phyloP scores from a whole-genome alignment of 2,329 filamentous ascomycete species.

The Alternaria ventricosa region DNA sequence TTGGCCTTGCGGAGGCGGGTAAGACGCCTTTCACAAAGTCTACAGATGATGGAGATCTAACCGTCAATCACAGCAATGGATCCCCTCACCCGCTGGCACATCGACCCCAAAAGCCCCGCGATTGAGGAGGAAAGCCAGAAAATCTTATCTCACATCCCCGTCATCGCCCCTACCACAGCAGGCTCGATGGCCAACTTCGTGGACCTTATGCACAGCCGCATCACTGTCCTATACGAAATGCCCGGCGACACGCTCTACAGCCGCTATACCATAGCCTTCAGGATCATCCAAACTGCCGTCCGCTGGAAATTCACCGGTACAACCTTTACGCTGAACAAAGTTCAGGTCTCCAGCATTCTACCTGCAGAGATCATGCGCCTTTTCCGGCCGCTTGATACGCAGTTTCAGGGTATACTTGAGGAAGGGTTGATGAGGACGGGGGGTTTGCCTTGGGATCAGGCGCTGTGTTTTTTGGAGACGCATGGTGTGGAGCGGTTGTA shows the following conservation, averaged over 20 bases:
- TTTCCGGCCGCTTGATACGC: background rate
- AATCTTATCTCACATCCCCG: background rate
- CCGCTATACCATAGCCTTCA: background rate
- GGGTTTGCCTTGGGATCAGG: background rate
- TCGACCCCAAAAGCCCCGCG: background rate
- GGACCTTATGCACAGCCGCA: background rate
- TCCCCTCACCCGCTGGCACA: background rate
- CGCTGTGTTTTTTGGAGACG: background rate
- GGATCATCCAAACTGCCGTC: background rate
- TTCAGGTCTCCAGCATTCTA: background rate
- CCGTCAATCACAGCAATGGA: background rate
- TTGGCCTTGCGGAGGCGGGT: background rate
- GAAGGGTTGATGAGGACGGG: background rate
- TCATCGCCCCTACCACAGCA: background rate
- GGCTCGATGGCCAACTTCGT: background rate
- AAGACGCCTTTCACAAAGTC: background rate
- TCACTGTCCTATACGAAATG: background rate
- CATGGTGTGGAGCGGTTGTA: background rate
- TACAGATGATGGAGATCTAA: background rate
- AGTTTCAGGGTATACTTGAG: background rate
- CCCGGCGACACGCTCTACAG: background rate
- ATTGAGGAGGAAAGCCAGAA: background rate
- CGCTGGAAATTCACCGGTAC: background rate
- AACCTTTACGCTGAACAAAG: background rate
- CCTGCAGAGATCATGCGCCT: background rate